phyloP scores from a whole-genome alignment of 1,139 yeast species.

The Ashbya aceris region DNA sequence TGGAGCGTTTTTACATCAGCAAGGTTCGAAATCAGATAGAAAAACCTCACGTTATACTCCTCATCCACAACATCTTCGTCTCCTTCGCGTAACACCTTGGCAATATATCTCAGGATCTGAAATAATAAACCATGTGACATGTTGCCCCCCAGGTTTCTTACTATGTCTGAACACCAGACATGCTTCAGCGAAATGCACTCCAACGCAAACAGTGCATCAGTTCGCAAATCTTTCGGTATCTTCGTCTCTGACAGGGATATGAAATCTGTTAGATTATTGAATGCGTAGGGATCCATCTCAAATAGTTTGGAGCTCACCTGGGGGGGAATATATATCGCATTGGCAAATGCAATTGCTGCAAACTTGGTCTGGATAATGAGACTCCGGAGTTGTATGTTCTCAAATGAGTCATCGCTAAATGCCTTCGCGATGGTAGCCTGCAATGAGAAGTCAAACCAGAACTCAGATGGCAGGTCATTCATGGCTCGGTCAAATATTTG shows the following conservation, averaged over 20 bases:
- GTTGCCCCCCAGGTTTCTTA: constrained; percentile 81
- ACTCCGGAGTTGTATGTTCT: constrained; percentile 47
- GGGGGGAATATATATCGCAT: constrained; percentile 39
- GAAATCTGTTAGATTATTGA: constrained; percentile 62
- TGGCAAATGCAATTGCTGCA: constrained; percentile 55
- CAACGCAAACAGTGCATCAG: constrained; percentile 57
- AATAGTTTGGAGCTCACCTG: constrained; percentile 55
- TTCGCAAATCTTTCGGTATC: constrained; percentile 43
- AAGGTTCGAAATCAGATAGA: constrained; percentile 50
- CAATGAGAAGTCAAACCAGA: constrained; percentile 56
- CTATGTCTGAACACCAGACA: constrained; percentile 67
- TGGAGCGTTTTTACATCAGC: constrained; percentile 46
- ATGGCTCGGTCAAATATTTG: constrained; percentile 58
- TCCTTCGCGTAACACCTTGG: constrained; percentile 35
- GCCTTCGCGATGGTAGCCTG: constrained; percentile 64
- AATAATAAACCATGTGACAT: constrained; percentile 78
- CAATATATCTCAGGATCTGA: constrained; percentile 57
- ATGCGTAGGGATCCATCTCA: constrained; percentile 66
- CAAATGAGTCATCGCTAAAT: constrained; percentile 49
- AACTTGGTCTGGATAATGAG: constrained; percentile 57
- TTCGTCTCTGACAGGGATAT: constrained; percentile 45
- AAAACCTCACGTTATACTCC: constrained; percentile 44
- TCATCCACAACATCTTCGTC: constrained; percentile 33
- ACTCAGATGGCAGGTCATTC: constrained; percentile 49
- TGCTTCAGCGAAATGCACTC: constrained; percentile 64